Evolutionary conservation across 1,139 yeast genomes (phyloP).

Genomic region (Suhomyces chickasaworum): DNA sequence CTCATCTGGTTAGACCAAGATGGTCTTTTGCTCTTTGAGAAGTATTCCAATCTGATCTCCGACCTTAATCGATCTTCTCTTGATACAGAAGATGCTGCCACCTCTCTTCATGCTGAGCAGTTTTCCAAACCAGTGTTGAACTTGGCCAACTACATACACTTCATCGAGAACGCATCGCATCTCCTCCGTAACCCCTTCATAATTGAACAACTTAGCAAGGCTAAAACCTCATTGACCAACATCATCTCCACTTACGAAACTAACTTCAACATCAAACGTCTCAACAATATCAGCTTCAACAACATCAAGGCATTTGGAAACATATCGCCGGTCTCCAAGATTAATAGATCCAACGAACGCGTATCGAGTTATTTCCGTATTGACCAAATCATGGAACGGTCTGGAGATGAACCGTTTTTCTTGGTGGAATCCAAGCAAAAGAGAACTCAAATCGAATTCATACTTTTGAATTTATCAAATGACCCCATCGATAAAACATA

Average conservation of each 20-base stretch:
- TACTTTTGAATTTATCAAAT: conserved; percentile 32
- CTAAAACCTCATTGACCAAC: conserved; percentile 21
- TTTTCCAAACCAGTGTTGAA: conserved; percentile 38
- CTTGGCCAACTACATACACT: conserved; percentile 33
- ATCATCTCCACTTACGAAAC: conserved; percentile 25
- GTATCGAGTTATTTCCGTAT: conserved; percentile 46
- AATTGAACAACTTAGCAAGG: conserved; percentile 32
- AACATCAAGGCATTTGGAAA: conserved; percentile 31
- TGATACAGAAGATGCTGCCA: conserved; percentile 20
- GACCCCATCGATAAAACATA: conserved; percentile 17
- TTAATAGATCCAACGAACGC: conserved; percentile 17
- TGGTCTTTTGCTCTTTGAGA: conserved; percentile 35
- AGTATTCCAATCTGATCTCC: conserved; percentile 25
- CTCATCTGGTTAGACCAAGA: conserved; percentile 43
- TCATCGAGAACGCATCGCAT: conserved; percentile 27
- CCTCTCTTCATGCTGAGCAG: conserved; percentile 19
- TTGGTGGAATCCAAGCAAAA: conserved; percentile 17
- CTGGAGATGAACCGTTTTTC: conserved; percentile 27
- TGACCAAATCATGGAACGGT: conserved; percentile 39
- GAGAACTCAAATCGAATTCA: conserved; percentile 28
- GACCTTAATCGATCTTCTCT: conserved; percentile 11
- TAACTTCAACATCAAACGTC: conserved; percentile 21
- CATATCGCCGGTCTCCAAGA: conserved; percentile 9
- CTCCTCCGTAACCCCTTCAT: conserved; percentile 44
- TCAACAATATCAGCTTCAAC: conserved; percentile 40